Conservation (phyloP, 768 basidiomycete genomes). For the Calocybe gangraenosa region DNA sequence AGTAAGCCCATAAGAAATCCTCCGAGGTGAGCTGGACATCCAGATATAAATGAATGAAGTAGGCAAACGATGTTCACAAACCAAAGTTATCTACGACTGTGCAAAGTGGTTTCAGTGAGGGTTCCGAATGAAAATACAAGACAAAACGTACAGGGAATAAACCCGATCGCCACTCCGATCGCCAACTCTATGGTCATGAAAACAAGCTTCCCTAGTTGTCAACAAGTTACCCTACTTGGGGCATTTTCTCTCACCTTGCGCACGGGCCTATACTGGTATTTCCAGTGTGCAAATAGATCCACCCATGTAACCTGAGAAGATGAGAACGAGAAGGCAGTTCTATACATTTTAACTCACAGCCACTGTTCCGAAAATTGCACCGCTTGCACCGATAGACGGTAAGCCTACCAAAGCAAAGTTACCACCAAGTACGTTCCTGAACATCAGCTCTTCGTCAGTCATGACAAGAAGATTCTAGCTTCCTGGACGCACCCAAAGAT, state of each 20-base stretch:
- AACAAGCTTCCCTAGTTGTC: conserved; percentile 48
- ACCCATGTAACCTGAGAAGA: conserved; percentile 67
- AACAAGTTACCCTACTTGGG: neutral
- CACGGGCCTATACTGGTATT: conserved; percentile 77
- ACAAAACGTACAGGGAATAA: conserved; percentile 62
- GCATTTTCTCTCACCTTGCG: conserved; percentile 52
- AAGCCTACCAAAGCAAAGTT: conserved; percentile 89
- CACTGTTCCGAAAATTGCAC: conserved; percentile 87
- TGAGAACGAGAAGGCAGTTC: neutral
- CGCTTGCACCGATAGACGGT: conserved; percentile 89
- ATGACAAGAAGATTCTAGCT: neutral
- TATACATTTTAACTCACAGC: conserved; percentile 42
- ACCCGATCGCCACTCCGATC: conserved; percentile 82
- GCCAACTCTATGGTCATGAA: conserved; percentile 86
- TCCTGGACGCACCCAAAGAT: conserved; percentile 73
- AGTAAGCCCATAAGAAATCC: conserved; percentile 84
- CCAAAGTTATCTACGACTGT: conserved; percentile 88
- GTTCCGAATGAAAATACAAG: neutral
- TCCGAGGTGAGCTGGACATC: conserved; percentile 71
- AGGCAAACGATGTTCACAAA: conserved; percentile 24
- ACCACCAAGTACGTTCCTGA: conserved; percentile 82
- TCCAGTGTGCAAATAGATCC: conserved; percentile 91
- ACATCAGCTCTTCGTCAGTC: neutral
- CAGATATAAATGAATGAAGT: conserved; percentile 1
- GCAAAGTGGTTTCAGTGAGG: conserved; percentile 9